Percentiles rank a stretch among this genome's conserved stretches.
Conservation (phyloP, 2,329 filamentous ascomycete genomes). For the Pseudocercospora eumusae region DNA sequence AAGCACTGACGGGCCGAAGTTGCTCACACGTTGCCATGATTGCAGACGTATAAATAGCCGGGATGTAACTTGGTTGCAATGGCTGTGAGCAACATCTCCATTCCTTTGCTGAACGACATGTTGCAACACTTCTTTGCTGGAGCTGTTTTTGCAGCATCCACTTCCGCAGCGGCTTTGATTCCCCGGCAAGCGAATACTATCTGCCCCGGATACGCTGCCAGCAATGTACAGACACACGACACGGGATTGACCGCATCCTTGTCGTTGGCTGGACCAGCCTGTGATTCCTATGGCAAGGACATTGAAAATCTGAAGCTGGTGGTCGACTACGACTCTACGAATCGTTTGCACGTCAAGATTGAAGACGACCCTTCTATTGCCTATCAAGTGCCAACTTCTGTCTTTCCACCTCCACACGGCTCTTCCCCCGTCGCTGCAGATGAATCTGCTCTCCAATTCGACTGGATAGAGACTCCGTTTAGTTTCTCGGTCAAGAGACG, state of each 20-base stretch:
- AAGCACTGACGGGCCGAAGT: neutral
- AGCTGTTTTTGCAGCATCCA: slow-evolving; percentile 14
- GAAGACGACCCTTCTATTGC: slow-evolving; percentile 66
- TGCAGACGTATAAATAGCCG: neutral
- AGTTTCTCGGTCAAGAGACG: slow-evolving; percentile 35
- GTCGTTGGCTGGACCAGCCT: slow-evolving; percentile 33
- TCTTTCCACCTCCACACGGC: slow-evolving; percentile 62
- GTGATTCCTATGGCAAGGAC: slow-evolving; percentile 38
- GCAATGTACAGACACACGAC: slow-evolving; percentile 30
- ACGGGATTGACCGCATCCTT: slow-evolving; percentile 36
- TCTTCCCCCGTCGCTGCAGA: slow-evolving; percentile 32
- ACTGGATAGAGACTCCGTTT: slow-evolving; percentile 34
- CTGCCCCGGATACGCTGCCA: slow-evolving; percentile 39
- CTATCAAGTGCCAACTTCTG: slow-evolving; percentile 71
- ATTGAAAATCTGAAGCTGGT: slow-evolving; percentile 31
- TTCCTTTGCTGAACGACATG: slow-evolving; percentile 5
- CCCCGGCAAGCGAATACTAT: slow-evolving; percentile 11
- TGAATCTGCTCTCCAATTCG: slow-evolving; percentile 33
- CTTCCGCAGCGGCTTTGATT: slow-evolving; percentile 17
- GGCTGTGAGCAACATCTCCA: neutral
- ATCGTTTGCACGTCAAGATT: slow-evolving; percentile 65
- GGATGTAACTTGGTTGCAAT: neutral
- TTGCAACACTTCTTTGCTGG: slow-evolving; percentile 12
- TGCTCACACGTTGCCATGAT: neutral
- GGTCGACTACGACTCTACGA: slow-evolving; percentile 35